A percentile compares a stretch with the other conserved stretches of the same genome.
Conservation (phyloP, 768 basidiomycete species). For the Leccinum fibrillosum region DNA sequence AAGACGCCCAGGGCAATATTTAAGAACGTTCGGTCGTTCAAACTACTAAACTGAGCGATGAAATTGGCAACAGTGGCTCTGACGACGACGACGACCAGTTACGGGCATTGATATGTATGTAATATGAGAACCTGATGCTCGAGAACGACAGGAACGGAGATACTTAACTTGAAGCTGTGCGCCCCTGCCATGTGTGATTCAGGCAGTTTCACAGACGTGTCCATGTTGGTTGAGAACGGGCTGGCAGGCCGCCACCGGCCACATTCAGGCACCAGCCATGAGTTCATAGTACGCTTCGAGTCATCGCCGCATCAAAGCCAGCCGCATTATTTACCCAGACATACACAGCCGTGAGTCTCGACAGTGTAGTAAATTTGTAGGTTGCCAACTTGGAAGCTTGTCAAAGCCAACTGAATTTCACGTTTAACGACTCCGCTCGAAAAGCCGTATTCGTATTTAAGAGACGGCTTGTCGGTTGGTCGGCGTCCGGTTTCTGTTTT, state of each 20-base stretch:
- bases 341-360: conserved; percentile 18
- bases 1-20: not conserved
- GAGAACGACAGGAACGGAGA: not conserved
- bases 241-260: conserved; percentile 7
- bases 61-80: not conserved
- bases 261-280: conserved; percentile 22
- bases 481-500: conserved; percentile 13
- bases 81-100: not conserved
- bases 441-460: conserved; percentile 8
- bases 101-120: not conserved
- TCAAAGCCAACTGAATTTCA: conserved; percentile 1
- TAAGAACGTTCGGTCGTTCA: not conserved
- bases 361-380: not conserved
- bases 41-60: not conserved
- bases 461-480: not conserved
- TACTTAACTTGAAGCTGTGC: conserved; percentile 1
- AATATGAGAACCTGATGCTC: not conserved
- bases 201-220: not conserved
- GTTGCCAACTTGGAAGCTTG: not conserved
- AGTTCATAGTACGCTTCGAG: not conserved
- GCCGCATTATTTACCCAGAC: conserved; percentile 17
- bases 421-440: conserved; percentile 22
- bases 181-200: conserved; percentile 4
- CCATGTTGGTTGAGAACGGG: not conserved
- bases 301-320: conserved; percentile 9